Conservation (phyloP, 495 filamentous ascomycete species). For the Penicillium ucsense region DNA sequence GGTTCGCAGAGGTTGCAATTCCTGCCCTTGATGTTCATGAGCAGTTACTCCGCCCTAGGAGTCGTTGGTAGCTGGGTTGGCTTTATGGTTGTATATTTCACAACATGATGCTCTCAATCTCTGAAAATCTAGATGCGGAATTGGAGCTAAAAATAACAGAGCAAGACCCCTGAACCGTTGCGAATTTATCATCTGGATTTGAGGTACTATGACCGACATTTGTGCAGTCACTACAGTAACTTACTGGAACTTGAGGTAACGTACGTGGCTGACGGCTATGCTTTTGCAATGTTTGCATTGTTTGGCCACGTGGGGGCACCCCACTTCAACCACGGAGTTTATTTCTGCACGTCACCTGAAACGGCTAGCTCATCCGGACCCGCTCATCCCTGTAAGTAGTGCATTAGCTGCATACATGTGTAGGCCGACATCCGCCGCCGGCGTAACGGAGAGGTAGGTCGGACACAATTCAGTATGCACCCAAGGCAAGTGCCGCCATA, state of each 20-base stretch:
- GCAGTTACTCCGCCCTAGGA: slow-evolving; percentile 89
- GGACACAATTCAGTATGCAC: too few relatives aligned
- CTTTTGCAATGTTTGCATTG: slow-evolving; percentile 14
- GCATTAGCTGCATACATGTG: slow-evolving; percentile 4
- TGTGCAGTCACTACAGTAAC: too few relatives aligned
- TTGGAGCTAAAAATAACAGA: not conserved
- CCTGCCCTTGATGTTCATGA: slow-evolving; percentile 92
- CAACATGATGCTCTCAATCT: slow-evolving; percentile 32
- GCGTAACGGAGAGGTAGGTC: too few relatives aligned
- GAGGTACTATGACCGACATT: not conserved
- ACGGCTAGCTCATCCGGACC: slow-evolving; percentile 10
- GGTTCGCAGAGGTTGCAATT: slow-evolving; percentile 73
- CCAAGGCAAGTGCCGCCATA: too few relatives aligned
- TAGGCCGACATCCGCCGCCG: too few relatives aligned
- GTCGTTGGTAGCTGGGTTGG: slow-evolving; percentile 95
- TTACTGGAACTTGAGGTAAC: too few relatives aligned
- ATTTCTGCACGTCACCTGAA: slow-evolving; percentile 17
- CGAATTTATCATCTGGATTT: not conserved
- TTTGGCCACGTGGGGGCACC: slow-evolving; percentile 30
- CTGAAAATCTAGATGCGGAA: not conserved
- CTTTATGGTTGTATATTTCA: slow-evolving; percentile 89
- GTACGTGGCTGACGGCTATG: slow-evolving; percentile 12
- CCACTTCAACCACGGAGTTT: slow-evolving; percentile 27
- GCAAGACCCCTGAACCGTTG: not conserved
- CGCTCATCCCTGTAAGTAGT: slow-evolving; percentile 15